A percentile compares a stretch with the other conserved stretches of the same genome.
Conservation (phyloP, 148 eudicot genomes). For the Arbutus unedo region DNA sequence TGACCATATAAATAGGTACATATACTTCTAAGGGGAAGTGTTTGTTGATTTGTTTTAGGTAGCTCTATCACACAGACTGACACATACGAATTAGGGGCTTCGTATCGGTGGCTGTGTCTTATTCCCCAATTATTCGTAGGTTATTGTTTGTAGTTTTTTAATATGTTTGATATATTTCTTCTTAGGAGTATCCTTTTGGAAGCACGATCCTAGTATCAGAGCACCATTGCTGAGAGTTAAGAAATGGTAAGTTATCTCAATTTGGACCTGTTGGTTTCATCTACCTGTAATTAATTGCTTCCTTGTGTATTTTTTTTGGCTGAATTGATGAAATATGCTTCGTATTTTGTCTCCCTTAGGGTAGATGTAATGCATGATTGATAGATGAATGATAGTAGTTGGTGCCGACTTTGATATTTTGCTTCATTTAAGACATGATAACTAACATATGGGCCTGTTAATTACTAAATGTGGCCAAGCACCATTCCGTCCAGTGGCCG, state of each 20-base stretch:
- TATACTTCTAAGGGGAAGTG: too few species aligned
- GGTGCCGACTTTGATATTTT: background rate
- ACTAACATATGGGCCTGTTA: background rate
- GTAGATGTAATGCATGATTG: background rate
- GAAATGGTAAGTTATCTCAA: slow-evolving; percentile 9
- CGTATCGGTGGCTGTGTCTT: too few species aligned
- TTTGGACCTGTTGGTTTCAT: background rate
- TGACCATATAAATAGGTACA: too few species aligned
- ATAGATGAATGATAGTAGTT: background rate
- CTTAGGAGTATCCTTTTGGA: background rate
- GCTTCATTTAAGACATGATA: too few species aligned
- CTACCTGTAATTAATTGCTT: background rate
- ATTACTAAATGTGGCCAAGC: background rate
- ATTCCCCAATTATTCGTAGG: too few species aligned
- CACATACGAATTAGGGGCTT: too few species aligned
- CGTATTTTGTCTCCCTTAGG: background rate
- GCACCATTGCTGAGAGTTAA: background rate
- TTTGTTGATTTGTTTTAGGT: too few species aligned
- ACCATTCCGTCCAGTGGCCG: background rate
- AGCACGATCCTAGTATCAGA: background rate
- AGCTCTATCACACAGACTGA: too few species aligned
- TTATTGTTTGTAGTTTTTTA: too few species aligned
- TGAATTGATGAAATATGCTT: slow-evolving; percentile 1
- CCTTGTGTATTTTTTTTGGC: background rate
- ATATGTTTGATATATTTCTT: too few species aligned